Evolutionary conservation across 2,329 filamentous ascomycete genomes (phyloP), one percentile per base, ranked within the genome.

Genomic region (Fusarium penzigii): DNA sequence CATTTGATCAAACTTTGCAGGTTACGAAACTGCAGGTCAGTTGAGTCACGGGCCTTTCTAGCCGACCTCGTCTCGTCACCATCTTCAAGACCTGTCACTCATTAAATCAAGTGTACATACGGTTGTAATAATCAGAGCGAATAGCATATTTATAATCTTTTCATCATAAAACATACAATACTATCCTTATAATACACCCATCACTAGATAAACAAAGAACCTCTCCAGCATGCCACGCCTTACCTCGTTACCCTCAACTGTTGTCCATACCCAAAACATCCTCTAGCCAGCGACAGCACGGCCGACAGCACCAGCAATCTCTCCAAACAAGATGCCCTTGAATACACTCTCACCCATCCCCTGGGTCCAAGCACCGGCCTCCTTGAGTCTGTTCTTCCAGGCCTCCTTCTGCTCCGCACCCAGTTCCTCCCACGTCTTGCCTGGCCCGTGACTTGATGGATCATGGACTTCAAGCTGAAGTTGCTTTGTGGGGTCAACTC

Each of bases 341-440:
- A 95, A 81, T 29, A 94, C 82, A 10, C 78, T 79, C 75, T 93
- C 90, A 3, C 89, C 89, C 77, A 93, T 89, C 38, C 83, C 79
- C 66, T 87, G 85, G n/a, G 83, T 82, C 90, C 90, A 95, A 58
- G 91, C 83, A 0, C 90, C 90, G 1, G 89, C 86, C 49, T 86
- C 78, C 49, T 77, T 76, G 36, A 95, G 77, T 65, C 80, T 82
- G 59, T 81, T 71, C 72, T 85, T 90, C 91, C 91, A 95, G 16
- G 76, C 74, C 46, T 77, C 73, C 68, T 83, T 82, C 69, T 92
- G 83, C 48, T 81, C 72, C 12, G 79, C 75, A 6, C 77, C 76
- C 42, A 96, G 72, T 53, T 92, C 83, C 51, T 91, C 85, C 89
- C 90, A 95, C 49, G 78, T 75, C 69, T 78, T 84, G 13, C 83